Conservation (phyloP, 768 basidiomycete genomes). For the Cantharellus cinnabarinus region DNA sequence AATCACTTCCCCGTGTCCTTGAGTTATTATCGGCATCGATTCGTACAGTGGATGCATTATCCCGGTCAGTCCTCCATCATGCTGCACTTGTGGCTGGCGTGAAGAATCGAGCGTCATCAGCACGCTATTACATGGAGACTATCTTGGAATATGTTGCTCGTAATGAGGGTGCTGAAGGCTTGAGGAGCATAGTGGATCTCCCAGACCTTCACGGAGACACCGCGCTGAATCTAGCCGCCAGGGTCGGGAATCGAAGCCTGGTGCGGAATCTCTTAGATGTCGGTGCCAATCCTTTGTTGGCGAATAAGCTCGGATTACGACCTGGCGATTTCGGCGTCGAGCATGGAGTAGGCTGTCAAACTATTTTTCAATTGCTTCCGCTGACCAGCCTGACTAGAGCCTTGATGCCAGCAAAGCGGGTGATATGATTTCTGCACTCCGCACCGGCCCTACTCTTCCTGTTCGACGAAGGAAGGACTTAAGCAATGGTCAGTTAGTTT, state of each 20-base stretch:
- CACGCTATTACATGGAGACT: slow-evolving; percentile 81
- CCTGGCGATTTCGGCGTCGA: slow-evolving; percentile 71
- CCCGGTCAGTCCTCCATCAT: slow-evolving; percentile 79
- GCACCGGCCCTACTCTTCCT: slow-evolving; percentile 53
- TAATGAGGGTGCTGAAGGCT: slow-evolving; percentile 45
- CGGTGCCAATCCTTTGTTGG: slow-evolving; percentile 71
- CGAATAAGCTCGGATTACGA: slow-evolving; percentile 83
- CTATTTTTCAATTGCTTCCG: neutral
- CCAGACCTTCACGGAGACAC: slow-evolving; percentile 95
- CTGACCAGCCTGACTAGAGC: slow-evolving; percentile 3
- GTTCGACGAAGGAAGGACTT: slow-evolving; percentile 81
- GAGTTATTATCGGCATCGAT: slow-evolving; percentile 48
- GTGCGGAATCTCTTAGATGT: slow-evolving; percentile 78
- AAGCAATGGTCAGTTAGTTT: slow-evolving; percentile 33
- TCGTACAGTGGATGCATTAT: slow-evolving; percentile 70
- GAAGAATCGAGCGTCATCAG: slow-evolving; percentile 63
- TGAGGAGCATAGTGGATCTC: slow-evolving; percentile 64
- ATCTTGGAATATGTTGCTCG: slow-evolving; percentile 74
- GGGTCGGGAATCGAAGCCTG: slow-evolving; percentile 76
- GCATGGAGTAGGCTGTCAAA: neutral
- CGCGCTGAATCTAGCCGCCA: slow-evolving; percentile 81
- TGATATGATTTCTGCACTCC: slow-evolving; percentile 55
- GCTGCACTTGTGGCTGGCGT: slow-evolving; percentile 79
- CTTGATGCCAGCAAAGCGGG: slow-evolving; percentile 27
- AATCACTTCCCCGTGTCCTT: slow-evolving; percentile 51